Evolutionary conservation across 2,329 filamentous ascomycete species (phyloP), one percentile per base, ranked within the genome.

Genomic region (Ophiosphaerella herpotricha): DNA sequence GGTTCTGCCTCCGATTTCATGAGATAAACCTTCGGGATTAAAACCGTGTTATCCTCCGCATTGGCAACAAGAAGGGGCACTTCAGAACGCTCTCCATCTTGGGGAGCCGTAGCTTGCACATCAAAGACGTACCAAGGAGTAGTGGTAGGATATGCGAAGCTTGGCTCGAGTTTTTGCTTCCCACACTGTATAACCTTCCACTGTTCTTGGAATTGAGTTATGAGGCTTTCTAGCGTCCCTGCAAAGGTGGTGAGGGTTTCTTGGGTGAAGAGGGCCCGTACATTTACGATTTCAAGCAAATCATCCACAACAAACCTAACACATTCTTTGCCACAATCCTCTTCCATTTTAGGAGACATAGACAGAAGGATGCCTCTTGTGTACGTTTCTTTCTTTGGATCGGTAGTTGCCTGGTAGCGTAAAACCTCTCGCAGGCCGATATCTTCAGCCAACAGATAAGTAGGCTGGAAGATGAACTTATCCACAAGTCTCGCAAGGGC

Each of bases 391-490:
- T 54, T 50, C n/a, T 5, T 14, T n/a, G 31, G n/a, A 24, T 54
- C 40, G 31, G 45, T 12, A 31, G 35, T 9, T 23, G 48, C 48
- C 43, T 48, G 37, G 33, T 39, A 9, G 35, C 40, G 45, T 8
- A 57, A 41, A n/a, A 44, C 6, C 32, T 52, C 48, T 29, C 50
- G 52, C 13, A 56, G 24, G 18, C 52, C 50, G 35, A 45, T 50
- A 5, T 50, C 33, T 39, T 57, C 55, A 18, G 44, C 18, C 24
- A 61, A 33, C 58, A 73, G 42, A 44, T 73, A 72, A 1, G 55
- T 66, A 3, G 69, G 69, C 33, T 73, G 67, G 50, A 75, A 73
- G 29, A 75, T 60, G 32, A 68, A 47, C 21, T 62, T 46, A 36
- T 57, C 46, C 4, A 75, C 52, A 34, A 72, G 58, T 7, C 54